A percentile compares a stretch with the other conserved stretches of the same genome.
Evolutionary conservation across 23 red algal species (phyloP).

Genomic region (Chondrus crispus): DNA sequence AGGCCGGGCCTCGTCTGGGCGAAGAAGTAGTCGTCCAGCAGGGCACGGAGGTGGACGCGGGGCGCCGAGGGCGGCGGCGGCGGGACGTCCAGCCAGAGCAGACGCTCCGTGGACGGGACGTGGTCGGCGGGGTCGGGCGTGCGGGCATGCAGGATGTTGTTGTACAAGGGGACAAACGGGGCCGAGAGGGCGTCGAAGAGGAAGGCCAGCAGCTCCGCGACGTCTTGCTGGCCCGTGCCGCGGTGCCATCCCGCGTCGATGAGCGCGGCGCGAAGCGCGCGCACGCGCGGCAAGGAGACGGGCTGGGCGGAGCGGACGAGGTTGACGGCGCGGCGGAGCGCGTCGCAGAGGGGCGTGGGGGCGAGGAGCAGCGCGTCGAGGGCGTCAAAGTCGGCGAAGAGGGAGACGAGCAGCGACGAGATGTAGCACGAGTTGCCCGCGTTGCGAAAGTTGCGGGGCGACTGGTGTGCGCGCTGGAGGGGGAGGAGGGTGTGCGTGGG

Average conservation of each 20-base stretch:
- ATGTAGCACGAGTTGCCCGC: conserved; percentile 69
- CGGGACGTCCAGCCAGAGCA: conserved; percentile 44
- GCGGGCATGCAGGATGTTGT: conserved; percentile 6
- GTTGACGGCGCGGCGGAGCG: neutral
- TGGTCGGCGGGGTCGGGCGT: conserved; percentile 10
- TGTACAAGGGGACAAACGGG: conserved; percentile 35
- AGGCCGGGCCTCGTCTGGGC: conserved; percentile 15
- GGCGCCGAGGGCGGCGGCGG: neutral
- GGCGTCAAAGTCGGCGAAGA: conserved; percentile 45
- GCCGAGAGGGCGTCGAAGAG: conserved; percentile 48
- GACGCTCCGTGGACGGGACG: conserved; percentile 27
- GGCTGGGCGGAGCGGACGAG: neutral
- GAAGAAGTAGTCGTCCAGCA: conserved; percentile 43
- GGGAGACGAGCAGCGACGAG: conserved; percentile 16
- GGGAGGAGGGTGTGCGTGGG: no score
- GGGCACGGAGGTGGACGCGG: neutral
- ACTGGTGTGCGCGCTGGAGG: no score
- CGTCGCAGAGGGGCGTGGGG: neutral
- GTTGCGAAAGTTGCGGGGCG: conserved; percentile 32
- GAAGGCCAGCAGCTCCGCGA: conserved; percentile 45
- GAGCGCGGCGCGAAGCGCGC: conserved; percentile 1
- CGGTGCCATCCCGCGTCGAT: neutral
- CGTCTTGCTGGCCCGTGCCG: conserved; percentile 46
- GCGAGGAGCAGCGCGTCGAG: conserved; percentile 30
- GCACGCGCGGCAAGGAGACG: neutral